Base-by-base conservation (phyloP, 75 land plant species). In the Adiantum capillusveneris region DNA sequence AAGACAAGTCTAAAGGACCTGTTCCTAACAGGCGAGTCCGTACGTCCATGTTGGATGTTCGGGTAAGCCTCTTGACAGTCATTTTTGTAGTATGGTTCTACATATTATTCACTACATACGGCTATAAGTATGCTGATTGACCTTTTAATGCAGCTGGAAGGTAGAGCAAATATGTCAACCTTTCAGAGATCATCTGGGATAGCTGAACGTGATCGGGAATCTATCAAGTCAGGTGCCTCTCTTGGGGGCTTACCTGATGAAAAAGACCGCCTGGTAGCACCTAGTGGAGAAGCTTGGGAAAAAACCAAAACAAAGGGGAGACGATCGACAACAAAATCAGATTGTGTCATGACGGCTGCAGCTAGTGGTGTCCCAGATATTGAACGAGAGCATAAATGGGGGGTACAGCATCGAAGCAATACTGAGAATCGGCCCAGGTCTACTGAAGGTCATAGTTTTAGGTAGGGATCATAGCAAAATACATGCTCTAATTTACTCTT, bases 241-340 rank as follows among this genome's bases (percentile, higher is more conserved):
- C 73, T 69, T 31, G 62, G 50, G 22, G 60, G 56, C 51, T 62
- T 64, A 31, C 36, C 62, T 22, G 83, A 82, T 30, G 80, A 77
- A 44, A 81, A 90, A 44, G 80, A 72, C 34, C 62, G 79, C 21
- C 30, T 60, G 16, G 64, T 64, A 36, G 21, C 75, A 13, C 49
- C 67, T 65, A 69, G 65, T 21, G 71, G 58, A 25, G 83, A 87
- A 53, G 81, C 85, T 22, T 84, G 88, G 97, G 97, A 91, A 25
- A 91, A 80, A 63, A 54, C 79, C 54, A 91, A 82, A 62, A 61
- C 79, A 77, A 88, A 85, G 69, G 92, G 92, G 51, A 83, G 83
- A 55, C 86, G 98, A 19, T 82, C 98, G 49, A 81, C 67, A 17
- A 80, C 81, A 24, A 92, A 92, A 59, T 54, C 86, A 17, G 97